These are phyloP conservation scores for Gossypium australe DNA, from an alignment of 345 rosid genomes.

Conservation along the genomic window DNA sequence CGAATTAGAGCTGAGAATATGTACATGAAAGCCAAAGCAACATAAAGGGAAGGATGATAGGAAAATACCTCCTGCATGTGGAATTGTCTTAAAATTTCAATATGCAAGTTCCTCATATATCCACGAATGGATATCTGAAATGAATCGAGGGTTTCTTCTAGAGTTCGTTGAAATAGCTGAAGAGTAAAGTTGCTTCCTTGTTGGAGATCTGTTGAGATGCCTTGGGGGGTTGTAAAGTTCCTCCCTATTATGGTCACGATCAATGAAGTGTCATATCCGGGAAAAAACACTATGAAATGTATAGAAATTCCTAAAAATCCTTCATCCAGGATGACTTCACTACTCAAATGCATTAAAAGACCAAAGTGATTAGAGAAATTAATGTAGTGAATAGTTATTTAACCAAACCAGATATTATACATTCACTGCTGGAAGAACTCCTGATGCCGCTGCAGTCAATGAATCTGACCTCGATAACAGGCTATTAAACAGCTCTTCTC, in stretches of 20 bases:
- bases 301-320: background rate
- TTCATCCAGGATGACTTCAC: too few species aligned
- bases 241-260: conserved; percentile 56
- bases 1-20: too few species aligned
- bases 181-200: conserved; percentile 78
- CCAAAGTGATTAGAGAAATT: background rate
- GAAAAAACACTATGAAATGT: background rate
- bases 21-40: too few species aligned
- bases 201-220: conserved; percentile 48
- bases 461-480: conserved; percentile 57
- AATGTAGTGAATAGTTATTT: conserved; percentile 3
- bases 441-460: conserved; percentile 41
- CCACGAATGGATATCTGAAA: too few species aligned
- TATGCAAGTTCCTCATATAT: too few species aligned
- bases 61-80: too few species aligned
- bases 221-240: conserved; percentile 35
- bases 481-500: conserved; percentile 59
- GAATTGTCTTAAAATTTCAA: too few species aligned
- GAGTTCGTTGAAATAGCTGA: conserved; percentile 82
- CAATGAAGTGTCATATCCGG: background rate
- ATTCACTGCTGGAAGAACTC: conserved; percentile 44
- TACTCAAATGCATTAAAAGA: too few species aligned
- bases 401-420: conserved; percentile 36
- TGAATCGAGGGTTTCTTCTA: conserved; percentile 67
- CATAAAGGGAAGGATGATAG: too few species aligned